Evolutionary conservation across 257 asterid species (phyloP).

Genomic region (Jaltomata sinuosa): DNA sequence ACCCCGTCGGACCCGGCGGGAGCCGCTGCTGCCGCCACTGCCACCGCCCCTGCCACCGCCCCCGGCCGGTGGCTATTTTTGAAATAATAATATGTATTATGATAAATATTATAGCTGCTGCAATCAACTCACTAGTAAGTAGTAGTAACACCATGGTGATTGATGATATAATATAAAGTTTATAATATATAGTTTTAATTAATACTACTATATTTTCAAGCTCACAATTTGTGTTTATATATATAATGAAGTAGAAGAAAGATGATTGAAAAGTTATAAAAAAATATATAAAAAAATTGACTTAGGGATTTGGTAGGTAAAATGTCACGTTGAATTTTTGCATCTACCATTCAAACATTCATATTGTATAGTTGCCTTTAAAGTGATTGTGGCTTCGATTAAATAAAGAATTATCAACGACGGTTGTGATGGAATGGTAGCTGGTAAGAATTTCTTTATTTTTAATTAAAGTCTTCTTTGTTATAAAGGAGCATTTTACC

Average conservation of each 20-base stretch:
- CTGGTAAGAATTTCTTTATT: no score
- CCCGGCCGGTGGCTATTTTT: background rate
- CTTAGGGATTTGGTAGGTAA: background rate
- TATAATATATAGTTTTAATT: background rate
- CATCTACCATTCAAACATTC: background rate
- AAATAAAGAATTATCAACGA: no score
- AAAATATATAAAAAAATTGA: background rate
- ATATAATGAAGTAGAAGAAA: background rate
- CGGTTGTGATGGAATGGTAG: no score
- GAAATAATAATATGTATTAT: conserved; percentile 1
- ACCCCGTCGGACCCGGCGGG: conserved; percentile 44
- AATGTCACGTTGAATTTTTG: background rate
- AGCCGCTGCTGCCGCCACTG: background rate
- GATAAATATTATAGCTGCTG: background rate
- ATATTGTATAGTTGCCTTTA: background rate
- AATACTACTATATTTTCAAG: background rate
- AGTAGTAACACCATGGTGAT: background rate
- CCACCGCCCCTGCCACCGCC: background rate
- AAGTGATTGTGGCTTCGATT: background rate
- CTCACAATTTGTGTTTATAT: background rate
- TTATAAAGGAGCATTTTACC: no score
- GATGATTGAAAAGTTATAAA: background rate
- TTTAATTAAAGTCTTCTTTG: no score
- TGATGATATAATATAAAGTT: background rate
- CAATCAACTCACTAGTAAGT: background rate